A percentile compares a stretch with the other conserved stretches of the same genome.
These are phyloP conservation scores for Penicillium antarcticum DNA, from an alignment of 495 filamentous ascomycete genomes.

Conservation along the genomic window DNA sequence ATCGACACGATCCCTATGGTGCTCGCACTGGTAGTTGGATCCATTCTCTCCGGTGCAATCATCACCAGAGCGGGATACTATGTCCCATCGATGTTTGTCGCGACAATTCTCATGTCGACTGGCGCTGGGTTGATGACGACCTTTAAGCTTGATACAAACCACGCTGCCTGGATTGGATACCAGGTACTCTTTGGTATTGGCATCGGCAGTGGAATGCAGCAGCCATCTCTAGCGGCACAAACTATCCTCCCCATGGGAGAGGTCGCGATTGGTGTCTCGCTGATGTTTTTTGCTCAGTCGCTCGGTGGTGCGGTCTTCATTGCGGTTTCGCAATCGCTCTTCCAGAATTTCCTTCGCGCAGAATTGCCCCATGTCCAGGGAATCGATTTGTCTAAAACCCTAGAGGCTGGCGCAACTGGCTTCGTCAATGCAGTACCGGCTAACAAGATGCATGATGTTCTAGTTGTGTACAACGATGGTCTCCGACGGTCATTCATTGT, in stretches of 20 bases:
- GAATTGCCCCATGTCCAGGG: constrained; percentile 39
- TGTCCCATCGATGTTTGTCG: constrained; percentile 55
- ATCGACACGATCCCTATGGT: constrained; percentile 42
- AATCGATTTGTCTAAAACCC: constrained; percentile 35
- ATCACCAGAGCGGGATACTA: constrained; percentile 65
- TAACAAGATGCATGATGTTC: constrained; percentile 36
- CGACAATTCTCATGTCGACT: constrained; percentile 50
- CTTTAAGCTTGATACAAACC: constrained; percentile 46
- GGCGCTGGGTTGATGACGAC: constrained; percentile 65
- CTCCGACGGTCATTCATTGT: constrained; percentile 52
- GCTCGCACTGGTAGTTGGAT: constrained; percentile 40
- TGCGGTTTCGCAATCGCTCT: constrained; percentile 56
- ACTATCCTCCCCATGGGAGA: constrained; percentile 54
- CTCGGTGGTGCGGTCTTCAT: constrained; percentile 65
- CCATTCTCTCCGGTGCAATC: constrained; percentile 45
- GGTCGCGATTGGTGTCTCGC: constrained; percentile 57
- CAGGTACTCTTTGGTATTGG: constrained; percentile 70
- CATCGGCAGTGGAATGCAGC: constrained; percentile 71
- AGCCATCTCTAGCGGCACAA: constrained; percentile 61
- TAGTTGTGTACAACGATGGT: constrained; percentile 57
- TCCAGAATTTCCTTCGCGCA: constrained; percentile 49
- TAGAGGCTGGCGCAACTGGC: constrained; percentile 15
- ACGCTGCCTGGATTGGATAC: constrained; percentile 63
- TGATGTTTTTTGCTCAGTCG: constrained; percentile 66
- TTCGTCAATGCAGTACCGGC: constrained; percentile 33